Conservation (phyloP, 78 protist species). For the Chrysochromulina parva region DNA sequence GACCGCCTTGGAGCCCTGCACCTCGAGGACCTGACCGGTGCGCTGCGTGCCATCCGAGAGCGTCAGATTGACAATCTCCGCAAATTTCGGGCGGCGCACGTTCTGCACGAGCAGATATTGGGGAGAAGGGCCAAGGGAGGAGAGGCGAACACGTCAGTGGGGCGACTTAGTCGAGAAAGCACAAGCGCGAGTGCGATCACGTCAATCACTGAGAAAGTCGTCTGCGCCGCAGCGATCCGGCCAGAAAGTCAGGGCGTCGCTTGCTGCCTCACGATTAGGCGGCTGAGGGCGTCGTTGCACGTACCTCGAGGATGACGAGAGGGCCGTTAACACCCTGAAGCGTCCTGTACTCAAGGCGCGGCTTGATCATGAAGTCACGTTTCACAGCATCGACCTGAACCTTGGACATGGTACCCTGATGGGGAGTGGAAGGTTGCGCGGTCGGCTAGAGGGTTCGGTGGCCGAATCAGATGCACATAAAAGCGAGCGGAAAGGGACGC, state of each 20-base stretch:
- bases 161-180: no score
- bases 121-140: no score
- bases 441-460: no score
- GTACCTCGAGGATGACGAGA: slow-evolving; percentile 95
- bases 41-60: slow-evolving; percentile 91
- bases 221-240: no score
- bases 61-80: slow-evolving; percentile 96
- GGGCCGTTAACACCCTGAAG: slow-evolving; percentile 98
- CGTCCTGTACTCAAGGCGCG: slow-evolving; percentile 90
- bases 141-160: no score
- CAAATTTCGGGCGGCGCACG: slow-evolving; percentile 77
- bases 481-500: no score
- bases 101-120: slow-evolving; percentile 17
- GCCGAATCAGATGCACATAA: no score
- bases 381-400: not conserved
- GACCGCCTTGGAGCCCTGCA: slow-evolving; percentile 89
- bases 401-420: not conserved
- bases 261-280: no score
- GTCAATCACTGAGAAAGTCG: no score
- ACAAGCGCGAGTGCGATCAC: no score
- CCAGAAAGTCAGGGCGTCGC: no score
- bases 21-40: slow-evolving; percentile 94
- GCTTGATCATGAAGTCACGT: slow-evolving; percentile 1
- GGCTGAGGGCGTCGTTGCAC: not conserved
- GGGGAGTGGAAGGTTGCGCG: no score